Conservation (phyloP, 78 protist genomes). For the slime mould (Dictyostelium discoideum) region DNA sequence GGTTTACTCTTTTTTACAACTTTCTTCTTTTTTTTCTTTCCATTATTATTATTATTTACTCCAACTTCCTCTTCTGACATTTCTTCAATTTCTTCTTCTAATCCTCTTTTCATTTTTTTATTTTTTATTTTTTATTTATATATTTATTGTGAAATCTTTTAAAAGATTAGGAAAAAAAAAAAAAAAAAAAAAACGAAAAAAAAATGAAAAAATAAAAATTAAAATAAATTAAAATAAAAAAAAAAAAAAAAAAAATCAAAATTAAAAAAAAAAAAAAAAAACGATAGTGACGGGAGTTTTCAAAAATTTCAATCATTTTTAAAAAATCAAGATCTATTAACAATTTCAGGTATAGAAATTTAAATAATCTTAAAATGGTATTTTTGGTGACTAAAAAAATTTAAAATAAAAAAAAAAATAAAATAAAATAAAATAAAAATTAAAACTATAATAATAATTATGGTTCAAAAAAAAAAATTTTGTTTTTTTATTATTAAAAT, state of each 20-base stretch:
- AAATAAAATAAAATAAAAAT: no score
- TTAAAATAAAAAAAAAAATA: not conserved
- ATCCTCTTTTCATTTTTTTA: slow-evolving; percentile 7
- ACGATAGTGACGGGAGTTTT: not conserved
- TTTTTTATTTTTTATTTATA: not conserved
- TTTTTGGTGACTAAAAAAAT: not conserved
- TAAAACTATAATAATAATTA: no score
- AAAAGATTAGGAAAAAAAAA: not conserved
- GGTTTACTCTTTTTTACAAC: slow-evolving; percentile 53
- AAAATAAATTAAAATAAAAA: not conserved
- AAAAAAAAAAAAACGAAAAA: not conserved
- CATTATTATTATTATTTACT: not conserved
- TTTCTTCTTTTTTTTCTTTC: slow-evolving; percentile 19
- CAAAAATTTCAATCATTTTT: no score
- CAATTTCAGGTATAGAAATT: no score
- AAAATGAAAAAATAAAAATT: not conserved
- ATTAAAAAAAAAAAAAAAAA: not conserved
- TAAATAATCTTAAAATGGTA: no score
- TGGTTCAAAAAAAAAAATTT: no score
- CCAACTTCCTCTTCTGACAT: not conserved
- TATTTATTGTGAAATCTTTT: no score
- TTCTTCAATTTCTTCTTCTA: slow-evolving; percentile 13
- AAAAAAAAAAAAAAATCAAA: not conserved
- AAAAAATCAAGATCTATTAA: no score
- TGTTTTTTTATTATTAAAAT: no score